Base-by-base conservation (phyloP, 805 yeast species). In the Schwanniomyces polymorphus region DNA sequence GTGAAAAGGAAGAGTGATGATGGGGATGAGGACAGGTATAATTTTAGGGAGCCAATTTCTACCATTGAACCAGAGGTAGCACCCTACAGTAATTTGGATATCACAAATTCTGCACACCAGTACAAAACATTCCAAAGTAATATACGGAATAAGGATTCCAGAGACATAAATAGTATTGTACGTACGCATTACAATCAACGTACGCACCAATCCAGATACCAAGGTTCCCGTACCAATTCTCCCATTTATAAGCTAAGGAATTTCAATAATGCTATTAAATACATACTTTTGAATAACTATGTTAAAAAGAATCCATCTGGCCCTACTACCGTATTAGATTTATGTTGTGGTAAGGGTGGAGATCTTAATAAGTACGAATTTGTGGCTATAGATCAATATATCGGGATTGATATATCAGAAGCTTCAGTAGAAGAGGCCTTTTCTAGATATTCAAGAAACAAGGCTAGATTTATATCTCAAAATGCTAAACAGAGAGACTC, bases 321-420 rank as follows among this genome's bases (percentile, higher is more conserved):
- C 4, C 68, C 72, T 4, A 60, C 40, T 70, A 80, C 50, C 77
- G 79, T 86, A 1, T 70, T 94, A 16, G 99, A 94, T 60, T 67
- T 92, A 46, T 97, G 97, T 12, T 91, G 98, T 67, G 99, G 99
- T 11, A 95, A 94, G 64, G 99, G 99, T 44, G 99, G 99, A 25
- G 99, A 94, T 69, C 70, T 94, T 58, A 82, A 86, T 56, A 94
- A 94, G 64, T 92, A 96, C 84, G 87, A 85, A 43, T 81, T 81
- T 55, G 86, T 89, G 1, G 72, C 80, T 17, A 79, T 89, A 2
- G 77, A 81, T 18, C 91, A 91, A 41, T 88, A 87, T 54, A 82
- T 91, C 45, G 99, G 99, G 1, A 77, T 94, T 26, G 99, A 94
- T 67, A 85, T 94, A 38, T 91, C 97, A 16, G 94, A 91, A 63